Percentiles rank a stretch among this genome's conserved stretches.
phyloP scores from a whole-genome alignment of 2,329 filamentous ascomycete genomes.

The Ophiognomonia clavigignenti-juglandacearum region DNA sequence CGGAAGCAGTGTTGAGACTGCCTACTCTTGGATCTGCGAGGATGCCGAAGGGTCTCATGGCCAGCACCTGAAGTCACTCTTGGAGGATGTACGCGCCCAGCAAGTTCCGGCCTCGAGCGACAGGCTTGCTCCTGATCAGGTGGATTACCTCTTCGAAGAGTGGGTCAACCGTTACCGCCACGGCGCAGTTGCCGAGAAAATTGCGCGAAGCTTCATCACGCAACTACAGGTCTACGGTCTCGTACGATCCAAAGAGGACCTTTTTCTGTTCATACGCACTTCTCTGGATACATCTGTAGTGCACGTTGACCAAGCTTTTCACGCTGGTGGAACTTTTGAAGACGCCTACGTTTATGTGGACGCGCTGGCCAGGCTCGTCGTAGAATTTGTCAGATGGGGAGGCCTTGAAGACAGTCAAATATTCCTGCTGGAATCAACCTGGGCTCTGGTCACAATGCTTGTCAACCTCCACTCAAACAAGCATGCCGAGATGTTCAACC shows the following conservation, averaged over 20 bases:
- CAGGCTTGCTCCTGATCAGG: slow-evolving; percentile 66
- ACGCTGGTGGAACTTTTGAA: slow-evolving; percentile 53
- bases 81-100: slow-evolving; percentile 35
- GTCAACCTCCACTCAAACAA: slow-evolving; percentile 82
- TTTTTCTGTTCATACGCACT: slow-evolving; percentile 72
- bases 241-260: slow-evolving; percentile 69
- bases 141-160: slow-evolving; percentile 94
- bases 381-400: slow-evolving; percentile 69
- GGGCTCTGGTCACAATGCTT: slow-evolving; percentile 74
- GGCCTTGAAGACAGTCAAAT: slow-evolving; percentile 59
- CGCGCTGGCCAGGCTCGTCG: slow-evolving; percentile 75
- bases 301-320: slow-evolving; percentile 68
- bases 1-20: slow-evolving; percentile 72
- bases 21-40: slow-evolving; percentile 76
- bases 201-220: slow-evolving; percentile 70
- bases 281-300: slow-evolving; percentile 76
- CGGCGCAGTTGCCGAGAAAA: slow-evolving; percentile 68
- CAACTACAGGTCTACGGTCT: slow-evolving; percentile 74
- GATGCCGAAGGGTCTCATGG: slow-evolving; percentile 61
- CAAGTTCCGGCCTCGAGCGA: slow-evolving; percentile 44
- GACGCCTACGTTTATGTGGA: slow-evolving; percentile 64
- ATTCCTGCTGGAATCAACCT: slow-evolving; percentile 69
- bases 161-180: slow-evolving; percentile 83
- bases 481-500: slow-evolving; percentile 76
- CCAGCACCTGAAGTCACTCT: slow-evolving; percentile 66